A percentile compares a stretch with the other conserved stretches of the same genome.
phyloP scores from a whole-genome alignment of 768 basidiomycete species.

The Mycena polygramma region DNA sequence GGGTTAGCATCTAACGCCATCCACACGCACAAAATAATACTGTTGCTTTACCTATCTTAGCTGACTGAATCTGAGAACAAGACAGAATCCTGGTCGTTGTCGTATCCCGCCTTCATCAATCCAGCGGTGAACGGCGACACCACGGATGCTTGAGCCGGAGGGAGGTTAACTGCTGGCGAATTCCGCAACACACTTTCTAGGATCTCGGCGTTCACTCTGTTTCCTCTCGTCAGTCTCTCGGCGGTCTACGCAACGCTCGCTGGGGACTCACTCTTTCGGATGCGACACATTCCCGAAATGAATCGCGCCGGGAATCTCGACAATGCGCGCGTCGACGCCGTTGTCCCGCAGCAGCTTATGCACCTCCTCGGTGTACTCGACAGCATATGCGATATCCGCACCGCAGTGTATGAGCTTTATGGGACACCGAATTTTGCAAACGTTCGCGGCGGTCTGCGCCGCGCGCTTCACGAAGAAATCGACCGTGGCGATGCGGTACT shows the following conservation, averaged over 20 bases:
- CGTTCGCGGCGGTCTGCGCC: constrained; percentile 29
- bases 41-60: background rate
- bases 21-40: background rate
- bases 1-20: background rate
- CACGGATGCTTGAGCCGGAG: constrained; percentile 22
- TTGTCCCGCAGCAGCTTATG: constrained; percentile 38
- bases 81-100: constrained; percentile 31
- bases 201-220: constrained; percentile 32
- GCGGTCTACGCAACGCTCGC: background rate
- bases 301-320: constrained; percentile 34
- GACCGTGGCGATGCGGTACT: constrained; percentile 31
- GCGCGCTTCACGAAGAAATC: constrained; percentile 36
- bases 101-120: constrained; percentile 35
- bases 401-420: constrained; percentile 41
- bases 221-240: background rate
- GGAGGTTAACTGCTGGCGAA: constrained; percentile 27
- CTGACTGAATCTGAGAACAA: background rate
- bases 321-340: constrained; percentile 36
- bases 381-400: constrained; percentile 42
- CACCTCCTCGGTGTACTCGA: constrained; percentile 37
- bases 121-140: constrained; percentile 34
- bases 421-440: constrained; percentile 39
- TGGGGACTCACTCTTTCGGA: constrained; percentile 32
- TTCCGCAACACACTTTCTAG: constrained; percentile 25
- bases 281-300: constrained; percentile 41